Conservation (phyloP, 2,329 filamentous ascomycete genomes). For the Venturia pyrina region DNA sequence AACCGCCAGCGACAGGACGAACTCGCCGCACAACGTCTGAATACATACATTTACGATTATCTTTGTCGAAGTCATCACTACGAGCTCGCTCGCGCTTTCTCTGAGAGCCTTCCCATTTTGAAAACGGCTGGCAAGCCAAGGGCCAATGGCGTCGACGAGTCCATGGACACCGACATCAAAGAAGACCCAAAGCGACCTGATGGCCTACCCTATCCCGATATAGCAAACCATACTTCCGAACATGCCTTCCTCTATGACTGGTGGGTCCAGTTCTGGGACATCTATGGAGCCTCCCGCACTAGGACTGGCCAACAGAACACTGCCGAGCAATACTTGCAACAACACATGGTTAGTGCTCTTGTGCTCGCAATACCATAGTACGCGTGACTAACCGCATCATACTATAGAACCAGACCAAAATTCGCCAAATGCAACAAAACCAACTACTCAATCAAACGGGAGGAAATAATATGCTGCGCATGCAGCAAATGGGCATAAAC, state of each 20-base stretch:
- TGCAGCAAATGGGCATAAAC: slow-evolving; percentile 50
- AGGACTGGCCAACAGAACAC: neutral
- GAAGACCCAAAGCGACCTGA: slow-evolving; percentile 68
- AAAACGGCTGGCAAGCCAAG: slow-evolving; percentile 47
- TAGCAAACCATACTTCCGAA: slow-evolving; percentile 54
- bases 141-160: slow-evolving; percentile 41
- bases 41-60: slow-evolving; percentile 87
- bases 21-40: slow-evolving; percentile 35
- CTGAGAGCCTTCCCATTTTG: slow-evolving; percentile 38
- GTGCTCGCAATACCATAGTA: neutral
- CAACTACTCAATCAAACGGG: neutral
- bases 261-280: slow-evolving; percentile 97
- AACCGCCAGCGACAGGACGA: slow-evolving; percentile 10
- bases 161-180: slow-evolving; percentile 76
- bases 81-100: slow-evolving; percentile 70
- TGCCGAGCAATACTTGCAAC: slow-evolving; percentile 62
- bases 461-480: slow-evolving; percentile 18
- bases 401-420: neutral
- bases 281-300: slow-evolving; percentile 62
- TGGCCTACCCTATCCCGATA: slow-evolving; percentile 67
- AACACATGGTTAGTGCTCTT: slow-evolving; percentile 61
- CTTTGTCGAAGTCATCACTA: slow-evolving; percentile 79
- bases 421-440: slow-evolving; percentile 49
- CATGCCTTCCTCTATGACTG: slow-evolving; percentile 91
- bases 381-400: neutral